Evolutionary conservation across 2,329 filamentous ascomycete genomes (phyloP).

Genomic region (Colletotrichum acutatum): DNA sequence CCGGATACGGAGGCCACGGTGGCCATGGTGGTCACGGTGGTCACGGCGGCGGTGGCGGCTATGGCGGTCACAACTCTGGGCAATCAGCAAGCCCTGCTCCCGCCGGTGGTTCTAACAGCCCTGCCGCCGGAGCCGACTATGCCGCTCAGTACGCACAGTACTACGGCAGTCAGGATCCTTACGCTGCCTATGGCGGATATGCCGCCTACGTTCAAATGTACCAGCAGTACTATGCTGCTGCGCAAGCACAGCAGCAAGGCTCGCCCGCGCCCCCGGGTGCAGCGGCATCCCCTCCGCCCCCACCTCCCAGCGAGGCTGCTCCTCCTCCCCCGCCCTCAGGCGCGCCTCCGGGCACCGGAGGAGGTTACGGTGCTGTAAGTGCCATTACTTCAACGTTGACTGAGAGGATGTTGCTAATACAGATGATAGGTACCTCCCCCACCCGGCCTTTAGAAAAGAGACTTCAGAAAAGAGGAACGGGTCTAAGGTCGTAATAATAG

Average conservation of each 20-base stretch:
- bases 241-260: slow-evolving; percentile 60
- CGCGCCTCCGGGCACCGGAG: slow-evolving; percentile 60
- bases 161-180: slow-evolving; percentile 81
- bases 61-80: slow-evolving; percentile 34
- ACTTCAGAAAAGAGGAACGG: slow-evolving; percentile 46
- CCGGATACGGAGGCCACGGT: slow-evolving; percentile 45
- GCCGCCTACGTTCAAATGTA: slow-evolving; percentile 80
- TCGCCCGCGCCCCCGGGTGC: slow-evolving; percentile 59
- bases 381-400: neutral
- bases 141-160: slow-evolving; percentile 87
- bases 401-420: neutral
- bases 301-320: slow-evolving; percentile 68
- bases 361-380: slow-evolving; percentile 72
- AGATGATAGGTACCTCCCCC: slow-evolving; percentile 65
- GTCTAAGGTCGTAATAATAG: neutral
- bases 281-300: slow-evolving; percentile 65
- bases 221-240: slow-evolving; percentile 73
- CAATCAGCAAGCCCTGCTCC: slow-evolving; percentile 41
- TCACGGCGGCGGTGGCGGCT: slow-evolving; percentile 50
- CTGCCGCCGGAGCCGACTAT: slow-evolving; percentile 67
- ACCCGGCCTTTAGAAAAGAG: slow-evolving; percentile 57
- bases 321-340: slow-evolving; percentile 66
- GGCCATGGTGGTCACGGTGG: slow-evolving; percentile 52
- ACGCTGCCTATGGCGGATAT: slow-evolving; percentile 92
- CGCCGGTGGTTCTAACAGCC: slow-evolving; percentile 47